Evolutionary conservation across 208 protist species (phyloP).

Genomic region (Crithidia fasciculata): DNA sequence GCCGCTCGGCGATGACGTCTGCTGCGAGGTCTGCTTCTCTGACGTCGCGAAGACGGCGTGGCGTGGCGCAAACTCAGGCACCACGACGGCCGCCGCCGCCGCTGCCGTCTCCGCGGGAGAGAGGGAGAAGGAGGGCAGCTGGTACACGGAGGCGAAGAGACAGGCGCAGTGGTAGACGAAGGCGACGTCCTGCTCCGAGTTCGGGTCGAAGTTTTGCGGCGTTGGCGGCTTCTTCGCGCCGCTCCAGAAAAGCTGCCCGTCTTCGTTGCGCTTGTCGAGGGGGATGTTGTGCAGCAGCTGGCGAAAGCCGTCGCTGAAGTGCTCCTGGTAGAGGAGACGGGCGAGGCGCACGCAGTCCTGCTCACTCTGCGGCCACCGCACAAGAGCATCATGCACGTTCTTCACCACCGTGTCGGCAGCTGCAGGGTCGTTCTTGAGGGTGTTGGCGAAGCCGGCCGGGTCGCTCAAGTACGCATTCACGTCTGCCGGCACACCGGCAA

Average conservation of each 20-base stretch:
- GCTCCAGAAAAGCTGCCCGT: slow-evolving; percentile 93
- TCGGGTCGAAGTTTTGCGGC: slow-evolving; percentile 72
- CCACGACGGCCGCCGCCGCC: slow-evolving; percentile 46
- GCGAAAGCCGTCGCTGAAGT: slow-evolving; percentile 95
- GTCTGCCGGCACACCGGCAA: slow-evolving; percentile 68
- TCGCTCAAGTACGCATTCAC: slow-evolving; percentile 90
- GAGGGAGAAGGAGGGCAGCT: slow-evolving; percentile 42
- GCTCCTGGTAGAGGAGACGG: slow-evolving; percentile 94
- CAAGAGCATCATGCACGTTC: slow-evolving; percentile 75
- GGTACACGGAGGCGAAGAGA: slow-evolving; percentile 76
- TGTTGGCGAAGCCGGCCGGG: slow-evolving; percentile 59
- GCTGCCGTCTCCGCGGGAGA: slow-evolving; percentile 48
- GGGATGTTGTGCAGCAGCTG: slow-evolving; percentile 99
- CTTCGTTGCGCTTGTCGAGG: slow-evolving; percentile 93
- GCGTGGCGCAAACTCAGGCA: slow-evolving; percentile 71
- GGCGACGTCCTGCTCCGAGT: slow-evolving; percentile 50
- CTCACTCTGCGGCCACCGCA: slow-evolving; percentile 78
- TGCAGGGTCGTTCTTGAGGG: slow-evolving; percentile 77
- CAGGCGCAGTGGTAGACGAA: slow-evolving; percentile 88
- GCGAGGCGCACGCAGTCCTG: slow-evolving; percentile 96
- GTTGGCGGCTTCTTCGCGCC: slow-evolving; percentile 91
- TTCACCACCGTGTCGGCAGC: slow-evolving; percentile 68
- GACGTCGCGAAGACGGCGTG: slow-evolving; percentile 76
- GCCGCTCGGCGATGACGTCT: slow-evolving; percentile 39
- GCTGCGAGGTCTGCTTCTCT: slow-evolving; percentile 68